A percentile compares a stretch with the other conserved stretches of the same genome.
These are phyloP conservation scores for Camelina neglecta DNA, from an alignment of 345 rosid genomes.

Conservation along the genomic window DNA sequence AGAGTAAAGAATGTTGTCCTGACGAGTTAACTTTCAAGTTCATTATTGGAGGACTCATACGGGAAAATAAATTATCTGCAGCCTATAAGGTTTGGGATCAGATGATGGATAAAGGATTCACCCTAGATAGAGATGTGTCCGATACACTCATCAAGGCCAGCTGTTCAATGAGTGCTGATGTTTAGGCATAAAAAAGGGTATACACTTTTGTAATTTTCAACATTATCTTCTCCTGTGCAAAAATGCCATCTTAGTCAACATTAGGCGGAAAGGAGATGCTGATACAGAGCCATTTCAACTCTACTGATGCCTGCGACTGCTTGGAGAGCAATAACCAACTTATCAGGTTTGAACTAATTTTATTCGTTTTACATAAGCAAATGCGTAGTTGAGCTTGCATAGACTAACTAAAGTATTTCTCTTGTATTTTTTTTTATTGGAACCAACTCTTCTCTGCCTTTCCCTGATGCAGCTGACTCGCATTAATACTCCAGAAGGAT, in stretches of 20 bases:
- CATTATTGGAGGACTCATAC: conserved; percentile 76
- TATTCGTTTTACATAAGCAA: conserved; percentile 11
- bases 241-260: conserved; percentile 22
- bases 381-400: conserved; percentile 17
- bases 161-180: conserved; percentile 35
- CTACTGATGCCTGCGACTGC: conserved; percentile 33
- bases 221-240: conserved; percentile 18
- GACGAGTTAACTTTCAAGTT: conserved; percentile 85
- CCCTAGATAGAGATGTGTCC: conserved; percentile 79
- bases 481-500: conserved; percentile 14
- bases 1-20: conserved; percentile 62
- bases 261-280: conserved; percentile 25
- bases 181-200: conserved; percentile 19
- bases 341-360: conserved; percentile 48
- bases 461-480: conserved; percentile 20
- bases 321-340: conserved; percentile 23
- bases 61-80: conserved; percentile 57
- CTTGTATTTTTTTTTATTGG: background rate
- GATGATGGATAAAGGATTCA: conserved; percentile 98
- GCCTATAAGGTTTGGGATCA: conserved; percentile 93
- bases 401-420: conserved; percentile 10
- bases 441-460: conserved; percentile 17
- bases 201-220: conserved; percentile 9
- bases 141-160: conserved; percentile 60
- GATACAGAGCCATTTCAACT: conserved; percentile 15